These are phyloP conservation scores for Arctostaphylos glauca DNA, from an alignment of 148 eudicot genomes.

Conservation along the genomic window DNA sequence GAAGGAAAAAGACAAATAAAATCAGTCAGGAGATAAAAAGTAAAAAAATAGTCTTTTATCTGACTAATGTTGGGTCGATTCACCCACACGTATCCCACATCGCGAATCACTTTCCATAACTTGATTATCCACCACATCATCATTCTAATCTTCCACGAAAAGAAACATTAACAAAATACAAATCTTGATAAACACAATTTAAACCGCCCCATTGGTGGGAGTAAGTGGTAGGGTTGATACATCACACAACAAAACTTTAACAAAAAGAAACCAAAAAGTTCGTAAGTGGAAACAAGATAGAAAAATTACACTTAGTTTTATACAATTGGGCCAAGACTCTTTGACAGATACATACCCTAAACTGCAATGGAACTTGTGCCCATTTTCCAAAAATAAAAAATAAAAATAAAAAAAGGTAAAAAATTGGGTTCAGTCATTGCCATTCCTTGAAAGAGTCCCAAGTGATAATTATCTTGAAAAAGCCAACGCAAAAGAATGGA, in stretches of 20 bases:
- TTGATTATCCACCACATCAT: conserved; percentile 2
- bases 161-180: background rate
- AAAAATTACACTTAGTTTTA: background rate
- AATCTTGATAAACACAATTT: background rate
- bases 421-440: background rate
- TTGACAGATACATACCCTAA: background rate
- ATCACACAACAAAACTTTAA: background rate
- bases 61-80: background rate
- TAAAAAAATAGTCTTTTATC: background rate
- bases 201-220: conserved; percentile 19
- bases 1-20: too few relatives aligned
- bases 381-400: too few relatives aligned
- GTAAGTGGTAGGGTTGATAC: conserved; percentile 3
- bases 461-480: background rate
- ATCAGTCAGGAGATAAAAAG: too few relatives aligned
- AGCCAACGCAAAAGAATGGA: background rate
- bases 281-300: background rate
- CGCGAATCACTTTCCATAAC: conserved; percentile 13
- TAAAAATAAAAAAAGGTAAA: background rate
- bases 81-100: conserved; percentile 9
- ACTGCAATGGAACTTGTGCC: background rate
- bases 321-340: background rate
- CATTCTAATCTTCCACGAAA: conserved; percentile 5
- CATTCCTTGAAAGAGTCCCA: background rate
- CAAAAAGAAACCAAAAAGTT: background rate